Conservation (phyloP, 768 basidiomycete species). For the Asterophora parasitica region DNA sequence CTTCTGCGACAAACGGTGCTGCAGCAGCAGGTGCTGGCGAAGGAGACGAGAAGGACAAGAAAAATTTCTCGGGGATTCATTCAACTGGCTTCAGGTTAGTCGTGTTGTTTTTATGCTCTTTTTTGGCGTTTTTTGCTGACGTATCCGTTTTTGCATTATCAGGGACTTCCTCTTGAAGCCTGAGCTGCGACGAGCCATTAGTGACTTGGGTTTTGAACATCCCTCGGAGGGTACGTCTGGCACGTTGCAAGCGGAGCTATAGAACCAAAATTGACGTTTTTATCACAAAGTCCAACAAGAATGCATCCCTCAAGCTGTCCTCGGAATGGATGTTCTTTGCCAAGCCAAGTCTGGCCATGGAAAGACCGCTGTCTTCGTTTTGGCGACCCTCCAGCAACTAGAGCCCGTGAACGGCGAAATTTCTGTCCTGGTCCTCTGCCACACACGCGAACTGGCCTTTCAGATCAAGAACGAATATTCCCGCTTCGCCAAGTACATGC, state of each 20-base stretch:
- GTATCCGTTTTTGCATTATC: slow-evolving; percentile 15
- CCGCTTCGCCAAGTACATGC: slow-evolving; percentile 99
- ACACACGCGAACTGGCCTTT: slow-evolving; percentile 98
- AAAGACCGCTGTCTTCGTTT: slow-evolving; percentile 98
- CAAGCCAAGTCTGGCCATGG: slow-evolving; percentile 99
- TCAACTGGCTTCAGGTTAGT: slow-evolving; percentile 97
- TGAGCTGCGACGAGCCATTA: slow-evolving; percentile 93
- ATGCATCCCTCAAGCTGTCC: slow-evolving; percentile 98
- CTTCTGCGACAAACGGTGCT: slow-evolving; percentile 45
- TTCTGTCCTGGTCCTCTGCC: slow-evolving; percentile 95
- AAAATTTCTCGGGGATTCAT: slow-evolving; percentile 99
- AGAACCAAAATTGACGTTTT: background rate
- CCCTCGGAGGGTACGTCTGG: slow-evolving; percentile 88
- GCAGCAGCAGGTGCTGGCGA: slow-evolving; percentile 42
- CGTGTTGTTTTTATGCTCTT: slow-evolving; percentile 1
- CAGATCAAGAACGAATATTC: slow-evolving; percentile 99
- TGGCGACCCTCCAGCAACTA: slow-evolving; percentile 95
- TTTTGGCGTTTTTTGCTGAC: background rate
- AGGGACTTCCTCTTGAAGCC: slow-evolving; percentile 99
- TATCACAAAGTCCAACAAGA: slow-evolving; percentile 86
- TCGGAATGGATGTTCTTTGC: slow-evolving; percentile 99
- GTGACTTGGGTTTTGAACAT: slow-evolving; percentile 99
- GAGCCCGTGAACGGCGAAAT: slow-evolving; percentile 99
- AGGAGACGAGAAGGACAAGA: slow-evolving; percentile 79
- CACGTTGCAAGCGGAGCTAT: background rate